Evolutionary conservation across 2,329 filamentous ascomycete genomes (phyloP).

Genomic region (Trichoderma semiorbis): DNA sequence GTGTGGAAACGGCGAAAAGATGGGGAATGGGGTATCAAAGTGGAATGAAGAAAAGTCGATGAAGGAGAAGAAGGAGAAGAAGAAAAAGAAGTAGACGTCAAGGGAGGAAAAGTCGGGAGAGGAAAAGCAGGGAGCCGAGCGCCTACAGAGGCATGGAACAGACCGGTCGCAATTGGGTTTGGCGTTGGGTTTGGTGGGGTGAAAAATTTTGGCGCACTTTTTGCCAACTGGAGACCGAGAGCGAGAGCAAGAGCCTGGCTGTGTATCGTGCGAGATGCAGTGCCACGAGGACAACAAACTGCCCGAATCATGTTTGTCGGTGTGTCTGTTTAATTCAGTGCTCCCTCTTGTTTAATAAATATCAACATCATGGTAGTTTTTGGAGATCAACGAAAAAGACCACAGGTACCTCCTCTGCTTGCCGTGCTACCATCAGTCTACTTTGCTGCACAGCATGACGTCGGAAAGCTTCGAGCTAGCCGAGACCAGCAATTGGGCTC

Average conservation of each 20-base stretch:
- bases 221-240: neutral
- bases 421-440: neutral
- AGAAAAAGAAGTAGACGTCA: neutral
- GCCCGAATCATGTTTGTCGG: neutral
- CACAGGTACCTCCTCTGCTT: neutral
- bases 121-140: slow-evolving; percentile 1
- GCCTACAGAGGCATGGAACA: slow-evolving; percentile 20
- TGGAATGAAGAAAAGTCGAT: neutral
- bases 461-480: neutral
- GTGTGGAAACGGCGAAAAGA: slow-evolving; percentile 16
- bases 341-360: too few species aligned
- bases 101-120: neutral
- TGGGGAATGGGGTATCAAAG: slow-evolving; percentile 10
- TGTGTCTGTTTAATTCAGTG: neutral
- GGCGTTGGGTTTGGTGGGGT: slow-evolving; percentile 23
- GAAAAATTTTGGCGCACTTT: slow-evolving; percentile 19
- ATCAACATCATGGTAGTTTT: neutral
- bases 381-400: neutral
- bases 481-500: slow-evolving; percentile 1
- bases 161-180: neutral
- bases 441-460: neutral
- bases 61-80: neutral
- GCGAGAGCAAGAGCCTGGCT: neutral
- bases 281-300: neutral
- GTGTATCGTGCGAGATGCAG: neutral